Evolutionary conservation across 2,329 filamentous ascomycete genomes (phyloP).

Genomic region (Diaporthe longicolla): DNA sequence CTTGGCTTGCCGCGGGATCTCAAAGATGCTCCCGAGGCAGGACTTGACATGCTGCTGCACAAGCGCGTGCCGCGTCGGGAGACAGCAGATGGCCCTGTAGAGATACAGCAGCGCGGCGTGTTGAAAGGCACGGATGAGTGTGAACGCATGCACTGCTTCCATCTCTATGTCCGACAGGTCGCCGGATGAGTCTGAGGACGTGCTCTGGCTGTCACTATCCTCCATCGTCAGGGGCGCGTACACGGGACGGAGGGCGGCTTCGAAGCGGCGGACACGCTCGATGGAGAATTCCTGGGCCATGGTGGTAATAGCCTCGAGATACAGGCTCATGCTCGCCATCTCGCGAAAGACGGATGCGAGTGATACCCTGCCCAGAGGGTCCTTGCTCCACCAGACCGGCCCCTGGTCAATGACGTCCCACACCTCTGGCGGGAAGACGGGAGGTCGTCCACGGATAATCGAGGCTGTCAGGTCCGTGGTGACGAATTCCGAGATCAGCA

Average conservation of each 20-base stretch:
- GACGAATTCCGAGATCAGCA: slow-evolving; percentile 60
- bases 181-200: slow-evolving; percentile 17
- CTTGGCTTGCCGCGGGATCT: slow-evolving; percentile 53
- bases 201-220: slow-evolving; percentile 40
- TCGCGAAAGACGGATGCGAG: slow-evolving; percentile 53
- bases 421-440: slow-evolving; percentile 54
- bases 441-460: slow-evolving; percentile 55
- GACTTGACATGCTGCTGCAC: slow-evolving; percentile 57
- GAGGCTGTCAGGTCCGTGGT: slow-evolving; percentile 60
- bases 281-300: slow-evolving; percentile 49
- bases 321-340: slow-evolving; percentile 50
- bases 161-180: slow-evolving; percentile 42
- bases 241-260: slow-evolving; percentile 47
- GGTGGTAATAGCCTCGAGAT: slow-evolving; percentile 45
- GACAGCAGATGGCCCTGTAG: slow-evolving; percentile 58
- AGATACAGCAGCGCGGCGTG: slow-evolving; percentile 59
- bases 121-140: slow-evolving; percentile 57
- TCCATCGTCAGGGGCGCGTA: slow-evolving; percentile 49
- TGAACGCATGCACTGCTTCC: slow-evolving; percentile 53
- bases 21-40: slow-evolving; percentile 55
- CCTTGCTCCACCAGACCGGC: slow-evolving; percentile 59
- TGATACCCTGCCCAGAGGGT: slow-evolving; percentile 53
- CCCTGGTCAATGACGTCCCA: slow-evolving; percentile 57
- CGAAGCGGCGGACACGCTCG: slow-evolving; percentile 48
- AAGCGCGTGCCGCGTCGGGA: slow-evolving; percentile 55